A percentile compares a stretch with the other conserved stretches of the same genome.
Conservation (phyloP, 805 yeast genomes). For the Pichia gijzeniarum region DNA sequence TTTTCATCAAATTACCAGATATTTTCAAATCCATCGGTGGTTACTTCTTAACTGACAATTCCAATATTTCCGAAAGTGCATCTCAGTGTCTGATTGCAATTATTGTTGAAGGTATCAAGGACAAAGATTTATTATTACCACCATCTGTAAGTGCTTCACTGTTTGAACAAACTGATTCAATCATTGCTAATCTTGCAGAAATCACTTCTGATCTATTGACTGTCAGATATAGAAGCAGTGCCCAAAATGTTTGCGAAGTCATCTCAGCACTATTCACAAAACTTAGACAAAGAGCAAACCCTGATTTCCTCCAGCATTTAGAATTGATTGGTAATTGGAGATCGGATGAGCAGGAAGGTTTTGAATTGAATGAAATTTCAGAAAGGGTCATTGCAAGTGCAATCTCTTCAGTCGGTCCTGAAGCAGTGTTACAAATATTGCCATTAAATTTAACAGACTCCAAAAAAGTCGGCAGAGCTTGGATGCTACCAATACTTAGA, state of each 20-base stretch:
- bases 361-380: slow-evolving; percentile 64
- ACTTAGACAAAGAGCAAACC: slow-evolving; percentile 59
- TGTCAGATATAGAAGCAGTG: slow-evolving; percentile 69
- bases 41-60: slow-evolving; percentile 65
- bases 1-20: slow-evolving; percentile 50
- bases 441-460: slow-evolving; percentile 74
- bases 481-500: slow-evolving; percentile 87
- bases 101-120: slow-evolving; percentile 60
- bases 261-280: slow-evolving; percentile 55
- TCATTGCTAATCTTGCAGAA: slow-evolving; percentile 46
- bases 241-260: slow-evolving; percentile 66
- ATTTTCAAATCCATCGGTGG: slow-evolving; percentile 49
- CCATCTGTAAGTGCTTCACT: slow-evolving; percentile 40
- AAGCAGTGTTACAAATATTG: slow-evolving; percentile 59
- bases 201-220: slow-evolving; percentile 51
- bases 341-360: slow-evolving; percentile 63
- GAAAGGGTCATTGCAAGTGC: slow-evolving; percentile 79
- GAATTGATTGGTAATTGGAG: slow-evolving; percentile 82
- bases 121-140: slow-evolving; percentile 49
- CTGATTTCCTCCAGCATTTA: slow-evolving; percentile 61
- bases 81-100: slow-evolving; percentile 83
- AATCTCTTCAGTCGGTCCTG: slow-evolving; percentile 80
- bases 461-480: slow-evolving; percentile 78
- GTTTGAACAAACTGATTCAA: slow-evolving; percentile 51
- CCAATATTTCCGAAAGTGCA: slow-evolving; percentile 62